Base-by-base conservation (phyloP, 2,329 filamentous ascomycete genomes). In the Knufia fluminis region DNA sequence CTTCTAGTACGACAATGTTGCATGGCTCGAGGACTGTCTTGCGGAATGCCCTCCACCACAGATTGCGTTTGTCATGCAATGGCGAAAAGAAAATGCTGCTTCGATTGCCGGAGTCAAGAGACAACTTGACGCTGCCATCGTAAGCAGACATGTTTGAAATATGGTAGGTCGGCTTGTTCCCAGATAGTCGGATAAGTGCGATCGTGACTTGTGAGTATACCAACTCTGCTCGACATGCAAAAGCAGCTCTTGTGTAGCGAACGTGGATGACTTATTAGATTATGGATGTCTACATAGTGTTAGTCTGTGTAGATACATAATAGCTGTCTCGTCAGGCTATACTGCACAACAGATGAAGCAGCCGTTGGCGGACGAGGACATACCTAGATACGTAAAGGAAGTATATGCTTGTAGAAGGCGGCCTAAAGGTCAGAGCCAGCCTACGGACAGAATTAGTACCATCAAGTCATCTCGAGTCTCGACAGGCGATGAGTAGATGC, bases 31-130 rank as follows among this genome's bases (percentile, higher is more conserved):
- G 33, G 16, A 48, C 45, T 22, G 45, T 48, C n/a, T 48, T 48
- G 7, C 45, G 45, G 23, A 48, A 48, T 2, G 45, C 45, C 28
- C 35, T 38, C 45, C 45, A 48, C 45, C 45, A 48, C 35, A 48
- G 17, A 28, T 48, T 40, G 22, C 45, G 32, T 28, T 31, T 48
- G n/a, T 48, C 45, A 16, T 48, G 45, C 2, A 23, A 26, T 4
- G 19, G 4, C 20, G 45, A 40, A 12, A 31, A 23, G 33, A 40
- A 40, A 14, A 40, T 40, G 10, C 45, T 40, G 23, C 23, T 39
- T 23, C n/a, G 22, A 26, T 39, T 38, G 20, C 45, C 33, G 22
- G 10, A 17, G 14, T 26, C 23, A 26, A 39, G n/a, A 7, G 35
- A 48, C 22, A 20, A 38, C 9, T 38, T 46, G 31, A 17, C 31